Evolutionary conservation across 2,329 filamentous ascomycete genomes (phyloP).

Genomic region (Paraconiothyrium sp.): DNA sequence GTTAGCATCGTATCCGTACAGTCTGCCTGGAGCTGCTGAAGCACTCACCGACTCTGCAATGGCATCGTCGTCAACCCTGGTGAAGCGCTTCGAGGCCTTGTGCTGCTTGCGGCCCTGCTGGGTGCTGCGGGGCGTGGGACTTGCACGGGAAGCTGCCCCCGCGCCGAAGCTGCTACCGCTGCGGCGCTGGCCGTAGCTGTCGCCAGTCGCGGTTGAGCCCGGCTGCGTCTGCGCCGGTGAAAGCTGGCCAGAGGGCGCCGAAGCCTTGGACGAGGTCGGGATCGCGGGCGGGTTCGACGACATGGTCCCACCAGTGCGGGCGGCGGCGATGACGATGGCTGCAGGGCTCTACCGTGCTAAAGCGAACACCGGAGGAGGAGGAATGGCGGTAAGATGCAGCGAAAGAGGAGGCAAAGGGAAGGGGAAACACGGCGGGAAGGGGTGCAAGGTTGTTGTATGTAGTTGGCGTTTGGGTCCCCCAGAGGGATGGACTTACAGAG

Average conservation of each 20-base stretch:
- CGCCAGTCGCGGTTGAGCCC: conserved; percentile 53
- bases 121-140: conserved; percentile 72
- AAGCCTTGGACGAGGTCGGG: conserved; percentile 53
- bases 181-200: conserved; percentile 56
- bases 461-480: conserved; percentile 38
- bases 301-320: conserved; percentile 50
- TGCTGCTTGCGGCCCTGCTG: conserved; percentile 84
- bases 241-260: conserved; percentile 47
- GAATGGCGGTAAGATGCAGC: conserved; percentile 14
- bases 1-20: conserved; percentile 23
- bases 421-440: conserved; percentile 2
- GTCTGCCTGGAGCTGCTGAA: neutral
- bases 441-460: conserved; percentile 18
- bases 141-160: conserved; percentile 49
- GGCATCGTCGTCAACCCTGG: conserved; percentile 82
- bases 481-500: conserved; percentile 38
- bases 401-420: conserved; percentile 14
- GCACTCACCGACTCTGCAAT: conserved; percentile 79
- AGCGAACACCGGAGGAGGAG: conserved; percentile 13
- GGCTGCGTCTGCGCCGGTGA: conserved; percentile 57
- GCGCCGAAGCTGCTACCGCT: conserved; percentile 51
- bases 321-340: conserved; percentile 33
- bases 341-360: conserved; percentile 20
- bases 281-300: conserved; percentile 55
- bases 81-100: conserved; percentile 79